Conservation (phyloP, 305 asterid species). For the Fraxinus floribunda region DNA sequence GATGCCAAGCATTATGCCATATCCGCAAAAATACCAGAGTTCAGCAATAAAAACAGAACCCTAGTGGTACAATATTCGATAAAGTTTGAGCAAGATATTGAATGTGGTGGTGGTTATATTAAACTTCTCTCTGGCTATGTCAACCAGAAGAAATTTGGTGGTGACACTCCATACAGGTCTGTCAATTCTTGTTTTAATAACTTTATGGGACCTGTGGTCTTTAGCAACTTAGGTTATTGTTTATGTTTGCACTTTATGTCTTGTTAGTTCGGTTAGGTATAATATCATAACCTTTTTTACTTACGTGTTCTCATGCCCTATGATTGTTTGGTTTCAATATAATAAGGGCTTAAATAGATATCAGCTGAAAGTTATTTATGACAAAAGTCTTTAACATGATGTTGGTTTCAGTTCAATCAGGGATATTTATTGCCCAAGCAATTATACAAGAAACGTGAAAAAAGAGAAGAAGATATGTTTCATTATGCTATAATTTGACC, state of each 20-base stretch:
- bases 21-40: conserved; percentile 87
- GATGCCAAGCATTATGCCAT: conserved; percentile 88
- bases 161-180: conserved; percentile 95
- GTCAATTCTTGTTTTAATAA: neutral
- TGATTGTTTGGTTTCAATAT: neutral
- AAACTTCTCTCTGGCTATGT: conserved; percentile 92
- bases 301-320: neutral
- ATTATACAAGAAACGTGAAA: neutral
- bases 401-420: neutral
- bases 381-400: neutral
- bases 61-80: conserved; percentile 84
- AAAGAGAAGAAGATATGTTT: neutral
- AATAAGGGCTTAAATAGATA: neutral
- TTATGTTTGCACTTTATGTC: neutral
- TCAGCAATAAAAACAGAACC: conserved; percentile 80
- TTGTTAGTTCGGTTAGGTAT: neutral
- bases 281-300: neutral
- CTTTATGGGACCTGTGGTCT: neutral
- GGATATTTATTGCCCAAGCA: neutral
- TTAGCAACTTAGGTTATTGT: neutral
- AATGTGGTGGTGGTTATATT: conserved; percentile 92
- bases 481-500: neutral
- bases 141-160: conserved; percentile 91
- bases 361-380: neutral
- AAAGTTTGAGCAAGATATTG: conserved; percentile 86